Evolutionary conservation across 192 early-diverging fungal species (phyloP).

Genomic region (Backusella mclennaniae): DNA sequence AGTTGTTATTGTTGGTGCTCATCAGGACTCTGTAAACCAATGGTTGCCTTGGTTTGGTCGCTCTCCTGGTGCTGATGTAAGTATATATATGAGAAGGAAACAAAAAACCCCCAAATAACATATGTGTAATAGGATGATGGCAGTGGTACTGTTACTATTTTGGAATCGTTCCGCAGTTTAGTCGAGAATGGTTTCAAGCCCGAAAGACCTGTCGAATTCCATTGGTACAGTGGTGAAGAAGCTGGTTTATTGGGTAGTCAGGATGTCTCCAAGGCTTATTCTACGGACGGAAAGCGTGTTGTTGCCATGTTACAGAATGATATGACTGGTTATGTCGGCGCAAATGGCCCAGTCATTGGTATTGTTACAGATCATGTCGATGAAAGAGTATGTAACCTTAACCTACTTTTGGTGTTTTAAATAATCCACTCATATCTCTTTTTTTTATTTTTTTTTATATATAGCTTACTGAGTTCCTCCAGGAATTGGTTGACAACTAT

Average conservation of each 20-base stretch:
- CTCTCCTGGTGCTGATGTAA: slow-evolving; percentile 66
- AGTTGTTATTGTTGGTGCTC: slow-evolving; percentile 82
- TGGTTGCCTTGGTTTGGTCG: slow-evolving; percentile 77
- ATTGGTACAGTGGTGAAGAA: slow-evolving; percentile 94
- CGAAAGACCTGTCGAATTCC: slow-evolving; percentile 86
- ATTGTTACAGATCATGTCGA: slow-evolving; percentile 85
- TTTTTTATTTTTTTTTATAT: too few species aligned
- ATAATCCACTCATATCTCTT: not conserved
- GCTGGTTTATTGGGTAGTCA: slow-evolving; percentile 88
- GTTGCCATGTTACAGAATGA: slow-evolving; percentile 79
- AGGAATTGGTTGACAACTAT: slow-evolving; percentile 61
- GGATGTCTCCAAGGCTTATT: slow-evolving; percentile 73
- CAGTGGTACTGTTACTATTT: slow-evolving; percentile 85
- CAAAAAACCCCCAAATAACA: not conserved
- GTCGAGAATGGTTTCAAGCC: slow-evolving; percentile 69
- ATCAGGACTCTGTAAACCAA: slow-evolving; percentile 89
- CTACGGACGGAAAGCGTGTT: slow-evolving; percentile 54
- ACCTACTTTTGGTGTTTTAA: not conserved
- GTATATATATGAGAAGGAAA: not conserved
- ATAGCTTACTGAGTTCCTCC: slow-evolving; percentile 51
- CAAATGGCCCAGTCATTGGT: slow-evolving; percentile 67
- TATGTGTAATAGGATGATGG: slow-evolving; percentile 74
- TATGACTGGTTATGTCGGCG: slow-evolving; percentile 87
- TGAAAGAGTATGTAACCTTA: slow-evolving; percentile 33
- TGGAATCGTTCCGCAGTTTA: slow-evolving; percentile 82